These are phyloP conservation scores for Aureobasidium sp. DNA, from an alignment of 2,329 filamentous ascomycete species.

Conservation along the genomic window DNA sequence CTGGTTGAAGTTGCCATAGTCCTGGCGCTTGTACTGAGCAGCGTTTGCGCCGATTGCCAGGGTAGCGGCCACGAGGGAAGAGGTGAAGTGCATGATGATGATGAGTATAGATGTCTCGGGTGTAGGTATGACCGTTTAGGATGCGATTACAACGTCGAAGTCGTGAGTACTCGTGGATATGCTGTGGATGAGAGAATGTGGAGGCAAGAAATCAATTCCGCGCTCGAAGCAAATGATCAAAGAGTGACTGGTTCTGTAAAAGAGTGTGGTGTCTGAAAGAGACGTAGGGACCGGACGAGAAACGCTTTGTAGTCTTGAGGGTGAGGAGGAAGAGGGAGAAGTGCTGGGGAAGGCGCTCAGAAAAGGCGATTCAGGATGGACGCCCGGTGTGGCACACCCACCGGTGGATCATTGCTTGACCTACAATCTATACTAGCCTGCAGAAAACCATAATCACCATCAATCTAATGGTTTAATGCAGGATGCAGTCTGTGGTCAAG, in stretches of 20 bases:
- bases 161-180: conserved; percentile 9
- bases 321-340: conserved; percentile 14
- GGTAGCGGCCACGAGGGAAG: conserved; percentile 12
- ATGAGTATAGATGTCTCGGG: neutral
- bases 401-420: neutral
- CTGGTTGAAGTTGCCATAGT: conserved; percentile 10
- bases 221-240: conserved; percentile 16
- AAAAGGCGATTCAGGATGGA: neutral
- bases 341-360: neutral
- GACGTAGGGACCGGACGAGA: conserved; percentile 18
- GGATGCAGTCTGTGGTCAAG: conserved; percentile 7
- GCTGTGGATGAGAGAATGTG: conserved; percentile 12
- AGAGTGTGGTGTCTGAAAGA: conserved; percentile 23
- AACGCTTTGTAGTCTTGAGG: conserved; percentile 21
- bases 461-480: conserved; percentile 4
- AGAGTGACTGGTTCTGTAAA: conserved; percentile 24
- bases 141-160: conserved; percentile 13
- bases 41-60: conserved; percentile 13
- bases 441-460: conserved; percentile 4
- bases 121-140: conserved; percentile 6
- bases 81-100: conserved; percentile 15
- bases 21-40: conserved; percentile 12
- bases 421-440: conserved; percentile 6
- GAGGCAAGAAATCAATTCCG: conserved; percentile 16
- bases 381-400: neutral